A percentile compares a stretch with the other conserved stretches of the same genome.
Conservation (phyloP, 371 early-diverging fungal genomes). For the Haplosporangium sp. region DNA sequence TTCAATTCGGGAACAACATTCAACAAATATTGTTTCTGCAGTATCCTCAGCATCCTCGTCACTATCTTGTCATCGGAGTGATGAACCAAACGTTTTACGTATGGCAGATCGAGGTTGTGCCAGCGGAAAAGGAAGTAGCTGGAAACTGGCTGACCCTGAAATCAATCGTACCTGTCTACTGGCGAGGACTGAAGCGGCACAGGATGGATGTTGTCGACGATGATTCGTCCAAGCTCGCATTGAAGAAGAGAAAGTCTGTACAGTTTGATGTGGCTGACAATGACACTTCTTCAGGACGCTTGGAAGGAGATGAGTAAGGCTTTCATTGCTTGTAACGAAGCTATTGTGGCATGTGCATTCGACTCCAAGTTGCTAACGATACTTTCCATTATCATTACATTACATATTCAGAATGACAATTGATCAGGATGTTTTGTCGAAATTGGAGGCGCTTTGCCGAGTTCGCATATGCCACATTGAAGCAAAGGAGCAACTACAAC, state of each 20-base stretch:
- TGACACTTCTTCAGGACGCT: slow-evolving; percentile 5
- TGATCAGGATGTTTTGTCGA: slow-evolving; percentile 37
- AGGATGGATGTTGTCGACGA: neutral
- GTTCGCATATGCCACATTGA: slow-evolving; percentile 37
- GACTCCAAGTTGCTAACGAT: no score
- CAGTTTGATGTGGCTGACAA: slow-evolving; percentile 40
- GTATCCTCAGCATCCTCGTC: slow-evolving; percentile 48
- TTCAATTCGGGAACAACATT: slow-evolving; percentile 32
- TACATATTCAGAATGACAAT: slow-evolving; percentile 20
- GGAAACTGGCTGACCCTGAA: slow-evolving; percentile 38
- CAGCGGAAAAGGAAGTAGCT: slow-evolving; percentile 20
- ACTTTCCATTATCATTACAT: neutral
- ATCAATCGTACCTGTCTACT: slow-evolving; percentile 35
- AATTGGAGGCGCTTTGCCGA: slow-evolving; percentile 41
- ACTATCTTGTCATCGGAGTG: slow-evolving; percentile 48
- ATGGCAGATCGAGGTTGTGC: slow-evolving; percentile 45
- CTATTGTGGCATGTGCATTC: neutral
- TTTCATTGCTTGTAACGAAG: neutral
- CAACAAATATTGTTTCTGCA: slow-evolving; percentile 48
- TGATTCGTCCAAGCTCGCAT: neutral
- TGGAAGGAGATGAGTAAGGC: slow-evolving; percentile 25
- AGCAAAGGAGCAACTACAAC: slow-evolving; percentile 26
- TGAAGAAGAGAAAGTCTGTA: slow-evolving; percentile 39
- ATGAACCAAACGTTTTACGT: slow-evolving; percentile 37
- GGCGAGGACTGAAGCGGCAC: slow-evolving; percentile 30